Conservation (phyloP, 2,329 filamentous ascomycete genomes). For the Arthrobotrys conoides region DNA sequence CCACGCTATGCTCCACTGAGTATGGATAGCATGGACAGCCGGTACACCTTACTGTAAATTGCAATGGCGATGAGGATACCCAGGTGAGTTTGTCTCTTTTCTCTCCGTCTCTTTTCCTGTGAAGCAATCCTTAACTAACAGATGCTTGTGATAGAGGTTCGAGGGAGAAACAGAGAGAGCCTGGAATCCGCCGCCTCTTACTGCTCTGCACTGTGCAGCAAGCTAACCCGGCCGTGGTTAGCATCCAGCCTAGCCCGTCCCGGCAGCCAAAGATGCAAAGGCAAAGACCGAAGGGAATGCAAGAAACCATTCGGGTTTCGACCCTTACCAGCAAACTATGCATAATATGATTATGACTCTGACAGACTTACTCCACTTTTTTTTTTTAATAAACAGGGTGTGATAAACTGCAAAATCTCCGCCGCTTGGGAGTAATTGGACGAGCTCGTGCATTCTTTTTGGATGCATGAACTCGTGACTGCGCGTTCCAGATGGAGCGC, state of each 20-base stretch:
- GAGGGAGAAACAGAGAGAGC: background rate
- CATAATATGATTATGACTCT: slow-evolving; percentile 1
- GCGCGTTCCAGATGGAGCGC: slow-evolving; percentile 16
- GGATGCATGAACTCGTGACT: slow-evolving; percentile 11
- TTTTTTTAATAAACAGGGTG: background rate
- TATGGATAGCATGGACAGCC: no score
- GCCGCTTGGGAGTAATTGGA: background rate
- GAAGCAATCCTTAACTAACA: background rate
- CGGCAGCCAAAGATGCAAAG: slow-evolving; percentile 17
- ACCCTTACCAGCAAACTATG: background rate
- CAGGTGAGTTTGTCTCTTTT: no score
- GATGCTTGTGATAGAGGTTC: background rate
- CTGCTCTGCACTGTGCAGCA: background rate
- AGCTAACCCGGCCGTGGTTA: background rate
- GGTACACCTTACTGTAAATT: no score
- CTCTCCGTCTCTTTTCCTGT: no score
- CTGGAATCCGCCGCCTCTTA: slow-evolving; percentile 13
- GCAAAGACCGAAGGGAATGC: background rate
- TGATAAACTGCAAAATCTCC: slow-evolving; percentile 18
- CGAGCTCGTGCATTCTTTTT: slow-evolving; percentile 28
- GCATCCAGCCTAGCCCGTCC: background rate
- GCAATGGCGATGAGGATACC: no score
- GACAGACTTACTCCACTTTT: background rate
- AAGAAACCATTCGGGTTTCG: background rate
- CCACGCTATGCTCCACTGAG: background rate